Evolutionary conservation across 768 basidiomycete genomes (phyloP).

Genomic region (Leccinum olivaceopallidum): DNA sequence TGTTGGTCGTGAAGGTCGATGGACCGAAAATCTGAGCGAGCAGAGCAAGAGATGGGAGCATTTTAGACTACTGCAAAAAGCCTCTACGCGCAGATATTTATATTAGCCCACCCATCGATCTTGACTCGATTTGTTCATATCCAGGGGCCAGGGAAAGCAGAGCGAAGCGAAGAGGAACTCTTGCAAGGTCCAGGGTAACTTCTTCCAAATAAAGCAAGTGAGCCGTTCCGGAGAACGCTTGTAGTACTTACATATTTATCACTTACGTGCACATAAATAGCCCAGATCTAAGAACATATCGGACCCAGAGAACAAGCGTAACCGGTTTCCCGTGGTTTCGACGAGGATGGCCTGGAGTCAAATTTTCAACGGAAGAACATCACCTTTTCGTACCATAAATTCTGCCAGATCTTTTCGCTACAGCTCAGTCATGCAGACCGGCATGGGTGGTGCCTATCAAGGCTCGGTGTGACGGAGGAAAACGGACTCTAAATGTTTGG

Average conservation of each 20-base stretch:
- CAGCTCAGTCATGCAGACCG: background rate
- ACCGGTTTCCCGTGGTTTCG: background rate
- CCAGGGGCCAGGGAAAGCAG: background rate
- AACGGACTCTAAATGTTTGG: background rate
- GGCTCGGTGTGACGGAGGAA: background rate
- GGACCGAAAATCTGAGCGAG: constrained; percentile 23
- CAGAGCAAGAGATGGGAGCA: constrained; percentile 23
- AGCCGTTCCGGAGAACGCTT: no score
- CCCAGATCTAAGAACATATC: background rate
- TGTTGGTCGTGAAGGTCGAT: constrained; percentile 21
- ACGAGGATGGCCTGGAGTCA: background rate
- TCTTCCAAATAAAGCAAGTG: background rate
- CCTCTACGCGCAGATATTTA: constrained; percentile 10
- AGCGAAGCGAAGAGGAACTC: background rate
- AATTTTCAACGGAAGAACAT: background rate
- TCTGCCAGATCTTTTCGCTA: background rate
- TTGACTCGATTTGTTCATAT: background rate
- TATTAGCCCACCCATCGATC: background rate
- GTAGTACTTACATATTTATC: no score
- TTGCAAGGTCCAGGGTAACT: background rate
- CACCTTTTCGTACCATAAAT: background rate
- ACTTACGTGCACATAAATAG: background rate
- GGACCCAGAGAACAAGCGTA: background rate
- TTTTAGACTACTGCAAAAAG: constrained; percentile 2
- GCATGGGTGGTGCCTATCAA: background rate